These are phyloP conservation scores for Tympanopsis confertula DNA, from an alignment of 2,329 filamentous ascomycete species.

Conservation along the genomic window DNA sequence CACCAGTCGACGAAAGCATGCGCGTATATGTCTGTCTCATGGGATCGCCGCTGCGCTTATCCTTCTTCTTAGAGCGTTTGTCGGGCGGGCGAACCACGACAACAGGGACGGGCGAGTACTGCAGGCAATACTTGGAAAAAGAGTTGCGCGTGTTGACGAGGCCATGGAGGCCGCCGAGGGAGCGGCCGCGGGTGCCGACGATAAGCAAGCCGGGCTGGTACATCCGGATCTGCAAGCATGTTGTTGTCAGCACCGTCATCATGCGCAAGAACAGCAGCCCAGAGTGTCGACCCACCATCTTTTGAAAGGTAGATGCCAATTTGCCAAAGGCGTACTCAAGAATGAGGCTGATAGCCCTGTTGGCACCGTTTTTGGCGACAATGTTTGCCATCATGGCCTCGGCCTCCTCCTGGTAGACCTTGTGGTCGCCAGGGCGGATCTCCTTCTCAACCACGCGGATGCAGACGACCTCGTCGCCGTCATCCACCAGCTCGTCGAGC, in stretches of 20 bases:
- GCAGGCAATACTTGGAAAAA: conserved; percentile 87
- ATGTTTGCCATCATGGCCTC: conserved; percentile 64
- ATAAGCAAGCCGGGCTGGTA: conserved; percentile 87
- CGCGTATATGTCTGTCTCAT: conserved; percentile 64
- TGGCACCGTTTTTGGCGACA: conserved; percentile 64
- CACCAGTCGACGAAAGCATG: conserved; percentile 56
- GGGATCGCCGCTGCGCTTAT: conserved; percentile 70
- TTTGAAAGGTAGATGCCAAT: conserved; percentile 79
- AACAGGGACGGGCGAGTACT: conserved; percentile 85
- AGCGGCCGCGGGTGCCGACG: conserved; percentile 77
- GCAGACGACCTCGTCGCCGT: conserved; percentile 87
- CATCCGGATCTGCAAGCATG: conserved; percentile 63
- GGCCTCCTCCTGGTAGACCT: conserved; percentile 66
- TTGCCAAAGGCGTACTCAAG: conserved; percentile 84
- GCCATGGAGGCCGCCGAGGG: conserved; percentile 74
- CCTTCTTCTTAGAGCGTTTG: conserved; percentile 81
- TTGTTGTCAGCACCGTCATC: not conserved
- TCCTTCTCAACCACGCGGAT: conserved; percentile 80
- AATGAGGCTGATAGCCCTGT: conserved; percentile 74
- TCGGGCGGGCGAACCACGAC: conserved; percentile 81
- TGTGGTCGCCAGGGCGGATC: conserved; percentile 53
- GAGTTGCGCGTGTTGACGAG: conserved; percentile 68
- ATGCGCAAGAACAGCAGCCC: not conserved
- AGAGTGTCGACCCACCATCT: conserved; percentile 50
- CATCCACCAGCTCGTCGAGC: conserved; percentile 81